Percentiles rank a stretch among this genome's conserved stretches.
Conservation (phyloP, 345 rosid species). For the Salix arbutifolia region DNA sequence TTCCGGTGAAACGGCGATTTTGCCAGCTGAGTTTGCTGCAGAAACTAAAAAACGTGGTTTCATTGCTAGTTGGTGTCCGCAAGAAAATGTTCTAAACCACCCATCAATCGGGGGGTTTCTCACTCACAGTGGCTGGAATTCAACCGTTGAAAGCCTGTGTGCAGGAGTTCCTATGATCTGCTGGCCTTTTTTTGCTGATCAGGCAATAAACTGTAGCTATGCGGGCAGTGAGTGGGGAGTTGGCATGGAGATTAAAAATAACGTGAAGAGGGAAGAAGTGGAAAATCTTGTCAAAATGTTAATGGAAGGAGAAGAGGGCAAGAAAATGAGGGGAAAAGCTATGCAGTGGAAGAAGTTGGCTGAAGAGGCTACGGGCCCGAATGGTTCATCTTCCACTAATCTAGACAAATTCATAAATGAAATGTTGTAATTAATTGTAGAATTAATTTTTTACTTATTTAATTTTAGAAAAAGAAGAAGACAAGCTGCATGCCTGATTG, state of each 20-base stretch:
- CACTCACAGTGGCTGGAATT: background rate
- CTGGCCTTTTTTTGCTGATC: background rate
- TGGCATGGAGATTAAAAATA: background rate
- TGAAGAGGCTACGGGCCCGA: background rate
- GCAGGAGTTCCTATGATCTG: background rate
- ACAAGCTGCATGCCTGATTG: too few relatives aligned
- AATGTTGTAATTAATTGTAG: background rate
- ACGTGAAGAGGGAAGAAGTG: background rate
- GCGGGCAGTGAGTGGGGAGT: background rate
- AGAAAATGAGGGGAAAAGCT: background rate
- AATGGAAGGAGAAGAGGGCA: background rate
- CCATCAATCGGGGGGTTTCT: background rate
- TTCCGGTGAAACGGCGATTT: background rate
- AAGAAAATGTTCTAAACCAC: background rate
- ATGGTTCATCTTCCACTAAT: background rate
- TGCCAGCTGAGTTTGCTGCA: background rate
- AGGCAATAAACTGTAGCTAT: background rate
- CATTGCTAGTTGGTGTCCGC: background rate
- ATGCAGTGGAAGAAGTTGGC: background rate
- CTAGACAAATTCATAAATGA: background rate
- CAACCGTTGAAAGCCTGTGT: background rate
- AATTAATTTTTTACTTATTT: too few relatives aligned
- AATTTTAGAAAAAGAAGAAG: too few relatives aligned
- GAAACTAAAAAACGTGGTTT: background rate
- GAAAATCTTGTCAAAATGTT: background rate